Evolutionary conservation across 768 basidiomycete species (phyloP).

Genomic region (Fistulinella prunicolor): DNA sequence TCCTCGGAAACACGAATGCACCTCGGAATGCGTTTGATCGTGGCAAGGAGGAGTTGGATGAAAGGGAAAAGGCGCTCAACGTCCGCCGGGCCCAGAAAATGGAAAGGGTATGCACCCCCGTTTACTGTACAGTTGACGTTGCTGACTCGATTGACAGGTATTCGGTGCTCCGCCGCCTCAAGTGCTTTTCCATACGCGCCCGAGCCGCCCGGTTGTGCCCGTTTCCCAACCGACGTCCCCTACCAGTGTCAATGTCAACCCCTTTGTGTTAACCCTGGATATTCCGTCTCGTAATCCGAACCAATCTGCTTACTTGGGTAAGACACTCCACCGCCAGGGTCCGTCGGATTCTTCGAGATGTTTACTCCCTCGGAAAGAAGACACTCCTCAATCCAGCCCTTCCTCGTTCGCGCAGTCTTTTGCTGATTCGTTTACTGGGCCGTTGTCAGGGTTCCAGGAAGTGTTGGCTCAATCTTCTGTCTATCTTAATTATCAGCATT

Average conservation of each 20-base stretch:
- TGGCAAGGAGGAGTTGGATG: slow-evolving; percentile 66
- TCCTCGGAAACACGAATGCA: slow-evolving; percentile 47
- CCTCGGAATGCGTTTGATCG: slow-evolving; percentile 56
- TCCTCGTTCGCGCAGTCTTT: slow-evolving; percentile 20
- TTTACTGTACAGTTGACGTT: neutral
- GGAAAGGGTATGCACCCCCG: slow-evolving; percentile 61
- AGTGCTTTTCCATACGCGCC: slow-evolving; percentile 69
- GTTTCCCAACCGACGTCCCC: slow-evolving; percentile 30
- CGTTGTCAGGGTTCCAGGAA: slow-evolving; percentile 16
- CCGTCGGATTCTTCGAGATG: slow-evolving; percentile 62
- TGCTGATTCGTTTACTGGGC: slow-evolving; percentile 18
- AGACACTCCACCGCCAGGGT: slow-evolving; percentile 47
- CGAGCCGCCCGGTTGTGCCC: slow-evolving; percentile 35
- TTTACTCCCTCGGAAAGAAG: slow-evolving; percentile 40
- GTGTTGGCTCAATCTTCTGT: slow-evolving; percentile 42
- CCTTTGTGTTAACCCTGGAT: slow-evolving; percentile 21
- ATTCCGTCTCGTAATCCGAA: slow-evolving; percentile 41
- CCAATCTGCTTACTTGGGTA: slow-evolving; percentile 47
- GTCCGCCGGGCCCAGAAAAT: slow-evolving; percentile 81
- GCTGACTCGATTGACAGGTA: slow-evolving; percentile 44
- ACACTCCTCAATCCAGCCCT: slow-evolving; percentile 17
- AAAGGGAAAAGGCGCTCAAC: slow-evolving; percentile 73
- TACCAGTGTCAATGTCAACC: slow-evolving; percentile 6
- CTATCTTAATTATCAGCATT: slow-evolving; percentile 78
- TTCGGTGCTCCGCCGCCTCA: slow-evolving; percentile 83